Evolutionary conservation across 805 yeast species (phyloP).

Genomic region (Spathaspora passalidarum): DNA sequence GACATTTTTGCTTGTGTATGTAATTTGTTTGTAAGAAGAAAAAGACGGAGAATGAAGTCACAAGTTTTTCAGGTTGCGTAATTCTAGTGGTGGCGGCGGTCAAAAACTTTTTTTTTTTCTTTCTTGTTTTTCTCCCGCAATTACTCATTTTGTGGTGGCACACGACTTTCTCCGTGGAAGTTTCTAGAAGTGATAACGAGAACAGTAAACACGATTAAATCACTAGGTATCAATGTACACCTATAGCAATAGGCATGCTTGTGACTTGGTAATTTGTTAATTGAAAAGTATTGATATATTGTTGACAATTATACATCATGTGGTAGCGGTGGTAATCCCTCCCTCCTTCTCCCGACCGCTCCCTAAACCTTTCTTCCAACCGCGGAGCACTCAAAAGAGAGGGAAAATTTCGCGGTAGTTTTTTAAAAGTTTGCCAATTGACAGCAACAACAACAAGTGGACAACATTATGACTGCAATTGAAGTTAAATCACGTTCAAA

Average conservation of each 20-base stretch:
- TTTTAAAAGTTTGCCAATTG: background rate
- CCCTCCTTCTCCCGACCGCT: background rate
- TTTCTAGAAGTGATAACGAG: background rate
- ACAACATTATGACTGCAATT: conserved; percentile 39
- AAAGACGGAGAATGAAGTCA: background rate
- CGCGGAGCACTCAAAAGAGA: background rate
- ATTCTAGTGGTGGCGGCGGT: background rate
- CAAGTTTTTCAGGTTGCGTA: background rate
- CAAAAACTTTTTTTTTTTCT: background rate
- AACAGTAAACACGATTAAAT: too few relatives aligned
- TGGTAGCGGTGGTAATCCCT: background rate
- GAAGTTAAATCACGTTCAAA: conserved; percentile 62
- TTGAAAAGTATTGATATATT: background rate
- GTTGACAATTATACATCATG: background rate
- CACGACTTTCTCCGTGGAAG: background rate
- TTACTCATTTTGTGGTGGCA: background rate
- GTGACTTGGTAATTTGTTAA: too few relatives aligned
- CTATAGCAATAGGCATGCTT: too few relatives aligned
- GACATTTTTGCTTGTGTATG: conserved; percentile 27
- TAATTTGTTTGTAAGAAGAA: background rate
- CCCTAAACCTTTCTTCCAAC: background rate
- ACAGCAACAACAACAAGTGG: background rate
- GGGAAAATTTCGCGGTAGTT: background rate
- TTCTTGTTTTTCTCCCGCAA: background rate
- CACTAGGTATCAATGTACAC: too few relatives aligned